A percentile compares a stretch with the other conserved stretches of the same genome.
phyloP scores from a whole-genome alignment of 176 grass and related monocot species.

The Alloteropsis semialata region DNA sequence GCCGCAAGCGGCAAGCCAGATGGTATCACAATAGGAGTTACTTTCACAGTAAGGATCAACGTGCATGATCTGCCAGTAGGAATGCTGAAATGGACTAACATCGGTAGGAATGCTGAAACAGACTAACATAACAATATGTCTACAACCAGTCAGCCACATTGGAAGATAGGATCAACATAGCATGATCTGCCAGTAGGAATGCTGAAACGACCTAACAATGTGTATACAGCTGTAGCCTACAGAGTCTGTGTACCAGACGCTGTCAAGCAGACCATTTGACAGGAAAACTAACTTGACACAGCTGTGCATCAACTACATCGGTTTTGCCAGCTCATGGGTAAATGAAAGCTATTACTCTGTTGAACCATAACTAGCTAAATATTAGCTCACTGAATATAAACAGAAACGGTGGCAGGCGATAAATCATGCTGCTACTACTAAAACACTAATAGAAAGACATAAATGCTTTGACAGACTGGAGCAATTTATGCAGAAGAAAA shows the following conservation, averaged over 20 bases:
- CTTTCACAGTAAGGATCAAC: constrained; percentile 2
- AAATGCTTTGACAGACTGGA: constrained; percentile 16
- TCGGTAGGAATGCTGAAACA: not conserved
- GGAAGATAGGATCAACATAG: constrained; percentile 6
- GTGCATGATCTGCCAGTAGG: not conserved
- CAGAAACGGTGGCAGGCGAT: not conserved
- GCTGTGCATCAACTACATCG: not conserved
- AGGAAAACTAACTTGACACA: not conserved
- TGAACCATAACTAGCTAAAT: not conserved
- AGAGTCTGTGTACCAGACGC: not conserved
- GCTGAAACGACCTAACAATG: not conserved
- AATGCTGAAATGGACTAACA: too few species aligned
- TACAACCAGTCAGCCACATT: not conserved
- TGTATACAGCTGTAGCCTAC: not conserved
- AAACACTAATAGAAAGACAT: not conserved
- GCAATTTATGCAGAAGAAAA: not conserved
- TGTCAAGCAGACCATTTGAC: not conserved
- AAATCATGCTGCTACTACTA: not conserved
- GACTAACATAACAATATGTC: not conserved
- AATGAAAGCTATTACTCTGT: not conserved
- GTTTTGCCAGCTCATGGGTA: not conserved
- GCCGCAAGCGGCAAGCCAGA: constrained; percentile 6
- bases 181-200: not conserved
- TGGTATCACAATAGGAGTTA: not conserved
- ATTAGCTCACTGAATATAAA: not conserved